A percentile compares a stretch with the other conserved stretches of the same genome.
Conservation (phyloP, 2,329 filamentous ascomycete genomes). For the Pseudogymnoascus sp. region DNA sequence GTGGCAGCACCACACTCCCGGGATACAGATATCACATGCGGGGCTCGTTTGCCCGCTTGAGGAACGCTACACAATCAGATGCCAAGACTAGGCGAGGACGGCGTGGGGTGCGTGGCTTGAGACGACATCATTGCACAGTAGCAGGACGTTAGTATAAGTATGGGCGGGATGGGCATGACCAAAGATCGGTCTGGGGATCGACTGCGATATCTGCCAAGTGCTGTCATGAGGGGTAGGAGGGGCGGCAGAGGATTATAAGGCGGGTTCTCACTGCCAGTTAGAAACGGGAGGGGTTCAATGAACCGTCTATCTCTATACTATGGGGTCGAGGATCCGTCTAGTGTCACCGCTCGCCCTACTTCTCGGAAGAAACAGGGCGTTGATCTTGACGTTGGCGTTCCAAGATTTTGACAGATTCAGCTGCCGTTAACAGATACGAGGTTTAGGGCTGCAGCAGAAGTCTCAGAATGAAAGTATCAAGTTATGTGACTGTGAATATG, state of each 20-base stretch:
- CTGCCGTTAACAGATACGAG: not conserved
- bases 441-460: not conserved
- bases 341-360: not conserved
- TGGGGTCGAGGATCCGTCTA: not conserved
- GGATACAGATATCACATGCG: not conserved
- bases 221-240: not conserved
- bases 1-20: not conserved
- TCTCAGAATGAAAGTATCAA: not conserved
- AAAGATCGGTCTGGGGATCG: not conserved
- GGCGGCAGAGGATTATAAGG: not conserved
- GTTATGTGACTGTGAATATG: not conserved
- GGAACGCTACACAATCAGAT: not conserved
- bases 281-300: not conserved
- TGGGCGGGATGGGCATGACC: not conserved
- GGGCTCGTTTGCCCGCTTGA: not conserved
- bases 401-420: not conserved
- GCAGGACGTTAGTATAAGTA: not conserved
- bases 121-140: constrained; percentile 5
- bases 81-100: not conserved
- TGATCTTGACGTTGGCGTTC: not conserved
- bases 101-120: not conserved
- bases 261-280: not conserved
- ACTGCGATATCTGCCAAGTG: not conserved
- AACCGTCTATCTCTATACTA: not conserved
- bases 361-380: not conserved